phyloP scores from a whole-genome alignment of 495 filamentous ascomycete species.

The Achaetomiella virescens region DNA sequence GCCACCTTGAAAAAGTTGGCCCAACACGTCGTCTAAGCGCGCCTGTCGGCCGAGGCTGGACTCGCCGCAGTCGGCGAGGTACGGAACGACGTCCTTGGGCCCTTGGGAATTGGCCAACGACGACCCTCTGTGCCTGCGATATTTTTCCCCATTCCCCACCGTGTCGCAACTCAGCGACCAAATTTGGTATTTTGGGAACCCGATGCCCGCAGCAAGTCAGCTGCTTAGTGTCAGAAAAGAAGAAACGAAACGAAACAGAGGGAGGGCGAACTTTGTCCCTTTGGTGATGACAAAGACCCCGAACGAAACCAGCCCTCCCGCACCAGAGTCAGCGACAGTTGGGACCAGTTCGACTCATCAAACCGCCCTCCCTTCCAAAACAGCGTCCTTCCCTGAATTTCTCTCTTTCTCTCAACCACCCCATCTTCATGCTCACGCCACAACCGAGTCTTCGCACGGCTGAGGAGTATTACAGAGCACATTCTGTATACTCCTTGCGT shows the following conservation, averaged over 20 bases:
- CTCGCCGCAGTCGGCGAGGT: constrained; percentile 7
- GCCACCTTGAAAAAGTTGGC: too few relatives aligned
- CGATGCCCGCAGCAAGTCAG: constrained; percentile 7
- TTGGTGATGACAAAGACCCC: constrained; percentile 14
- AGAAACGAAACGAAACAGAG: neutral
- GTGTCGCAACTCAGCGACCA: neutral
- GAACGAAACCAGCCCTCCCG: neutral
- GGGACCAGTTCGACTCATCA: constrained; percentile 8
- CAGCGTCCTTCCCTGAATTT: neutral
- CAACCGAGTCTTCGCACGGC: constrained; percentile 43
- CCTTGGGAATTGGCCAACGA: neutral
- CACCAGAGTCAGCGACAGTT: neutral
- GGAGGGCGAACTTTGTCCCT: constrained; percentile 6
- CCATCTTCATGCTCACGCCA: constrained; percentile 30
- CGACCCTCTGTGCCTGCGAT: constrained; percentile 7
- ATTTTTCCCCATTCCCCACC: constrained; percentile 9
- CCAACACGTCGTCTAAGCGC: too few relatives aligned
- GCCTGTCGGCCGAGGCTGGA: neutral
- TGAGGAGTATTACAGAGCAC: constrained; percentile 54
- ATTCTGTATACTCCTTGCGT: constrained; percentile 59
- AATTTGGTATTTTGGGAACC: neutral
- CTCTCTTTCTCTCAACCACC: constrained; percentile 1
- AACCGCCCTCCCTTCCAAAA: neutral
- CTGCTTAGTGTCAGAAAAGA: neutral
- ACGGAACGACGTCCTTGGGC: neutral